Percentiles rank a stretch among this genome's conserved stretches.
Evolutionary conservation across 1,284 basidiomycete species (phyloP).

Genomic region (Cutaneotrichosporon sp.): DNA sequence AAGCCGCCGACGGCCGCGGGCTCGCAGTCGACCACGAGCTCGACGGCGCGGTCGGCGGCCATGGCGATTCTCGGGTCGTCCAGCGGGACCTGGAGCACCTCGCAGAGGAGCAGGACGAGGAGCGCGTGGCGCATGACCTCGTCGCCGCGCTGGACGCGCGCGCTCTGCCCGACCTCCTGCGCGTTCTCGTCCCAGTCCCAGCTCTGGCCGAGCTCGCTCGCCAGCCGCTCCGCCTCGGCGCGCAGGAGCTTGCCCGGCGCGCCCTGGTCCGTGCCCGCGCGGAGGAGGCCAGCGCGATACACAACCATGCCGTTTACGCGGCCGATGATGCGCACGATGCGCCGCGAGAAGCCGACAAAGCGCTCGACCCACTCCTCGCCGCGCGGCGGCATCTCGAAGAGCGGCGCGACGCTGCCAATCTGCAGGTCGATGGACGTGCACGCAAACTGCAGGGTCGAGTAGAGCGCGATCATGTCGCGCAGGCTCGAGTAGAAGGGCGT

Average conservation of each 20-base stretch:
- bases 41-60: conserved; percentile 14
- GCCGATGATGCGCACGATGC: conserved; percentile 21
- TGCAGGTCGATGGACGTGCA: conserved; percentile 15
- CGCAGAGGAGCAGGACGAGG: conserved; percentile 24
- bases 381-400: conserved; percentile 10
- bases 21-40: conserved; percentile 25
- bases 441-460: conserved; percentile 19
- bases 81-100: conserved; percentile 22
- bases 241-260: conserved; percentile 10
- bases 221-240: conserved; percentile 18
- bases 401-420: conserved; percentile 1
- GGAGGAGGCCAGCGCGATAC: conserved; percentile 14
- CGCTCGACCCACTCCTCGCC: conserved; percentile 30
- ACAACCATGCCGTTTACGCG: conserved; percentile 24
- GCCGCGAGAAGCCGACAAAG: conserved; percentile 27
- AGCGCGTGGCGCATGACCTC: conserved; percentile 25
- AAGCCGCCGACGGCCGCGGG: conserved; percentile 20
- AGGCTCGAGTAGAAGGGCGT: conserved; percentile 20
- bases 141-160: conserved; percentile 26
- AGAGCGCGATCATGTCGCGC: conserved; percentile 27
- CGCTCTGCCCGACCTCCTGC: conserved; percentile 18
- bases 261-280: conserved; percentile 13
- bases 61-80: conserved; percentile 17
- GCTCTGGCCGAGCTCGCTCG: conserved; percentile 11
- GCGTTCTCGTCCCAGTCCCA: conserved; percentile 20